Evolutionary conservation across 2,329 filamentous ascomycete species (phyloP).

Genomic region (Cordyceps tenuipes): DNA sequence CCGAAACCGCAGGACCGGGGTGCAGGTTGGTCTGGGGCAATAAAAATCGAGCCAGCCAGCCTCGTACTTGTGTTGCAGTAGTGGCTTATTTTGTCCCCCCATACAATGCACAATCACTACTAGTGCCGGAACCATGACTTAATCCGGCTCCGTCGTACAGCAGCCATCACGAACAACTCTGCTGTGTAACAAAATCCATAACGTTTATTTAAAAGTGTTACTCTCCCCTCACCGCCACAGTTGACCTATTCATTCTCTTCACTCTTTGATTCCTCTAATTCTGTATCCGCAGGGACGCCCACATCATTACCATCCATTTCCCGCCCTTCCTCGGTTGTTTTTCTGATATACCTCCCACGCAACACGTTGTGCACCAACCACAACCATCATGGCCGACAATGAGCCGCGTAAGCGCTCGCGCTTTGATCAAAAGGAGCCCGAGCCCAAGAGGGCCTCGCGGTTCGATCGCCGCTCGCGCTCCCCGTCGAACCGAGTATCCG

Average conservation of each 20-base stretch:
- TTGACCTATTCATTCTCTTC: not conserved
- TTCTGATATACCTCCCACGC: not conserved
- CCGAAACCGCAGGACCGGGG: constrained; percentile 7
- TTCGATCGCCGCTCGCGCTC: constrained; percentile 92
- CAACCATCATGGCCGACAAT: constrained; percentile 56
- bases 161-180: not conserved
- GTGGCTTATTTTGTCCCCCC: too few relatives aligned
- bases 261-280: not conserved
- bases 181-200: not conserved
- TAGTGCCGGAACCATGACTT: not conserved
- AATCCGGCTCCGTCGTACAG: constrained; percentile 1
- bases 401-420: constrained; percentile 73
- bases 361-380: not conserved
- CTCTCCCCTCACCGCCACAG: not conserved
- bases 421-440: constrained; percentile 86
- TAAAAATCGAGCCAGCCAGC: not conserved
- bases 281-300: not conserved
- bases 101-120: not conserved
- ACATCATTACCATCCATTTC: not conserved
- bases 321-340: not conserved
- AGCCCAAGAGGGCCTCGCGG: constrained; percentile 66
- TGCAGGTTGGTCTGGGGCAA: constrained; percentile 1
- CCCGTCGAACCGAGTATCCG: constrained; percentile 58
- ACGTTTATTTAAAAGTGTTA: not conserved
- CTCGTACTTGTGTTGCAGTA: not conserved